These are phyloP conservation scores for Pilasporangium apinafurcum DNA, from an alignment of 352 stramenopile genomes.

Conservation along the genomic window DNA sequence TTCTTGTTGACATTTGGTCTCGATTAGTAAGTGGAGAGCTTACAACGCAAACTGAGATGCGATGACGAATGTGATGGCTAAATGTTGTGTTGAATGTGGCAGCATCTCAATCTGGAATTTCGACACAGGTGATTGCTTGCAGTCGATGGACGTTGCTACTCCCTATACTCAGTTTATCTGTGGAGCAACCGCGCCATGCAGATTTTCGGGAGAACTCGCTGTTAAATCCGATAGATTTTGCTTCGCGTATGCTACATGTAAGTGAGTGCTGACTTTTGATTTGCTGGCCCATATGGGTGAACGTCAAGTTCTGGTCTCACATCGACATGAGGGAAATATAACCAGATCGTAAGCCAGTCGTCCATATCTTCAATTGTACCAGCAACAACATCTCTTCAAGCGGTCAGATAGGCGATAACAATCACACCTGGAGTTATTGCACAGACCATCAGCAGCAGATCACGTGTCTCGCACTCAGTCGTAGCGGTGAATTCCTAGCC, in stretches of 20 bases:
- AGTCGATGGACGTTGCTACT: conserved; percentile 15
- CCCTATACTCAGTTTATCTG: conserved; percentile 18
- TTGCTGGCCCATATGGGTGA: background rate
- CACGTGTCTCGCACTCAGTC: conserved; percentile 30
- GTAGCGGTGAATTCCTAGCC: conserved; percentile 21
- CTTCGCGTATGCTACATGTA: conserved; percentile 42
- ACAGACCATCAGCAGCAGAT: conserved; percentile 50
- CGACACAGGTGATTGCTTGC: conserved; percentile 15
- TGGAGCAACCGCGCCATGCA: conserved; percentile 10
- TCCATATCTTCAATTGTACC: conserved; percentile 2
- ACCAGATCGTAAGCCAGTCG: background rate
- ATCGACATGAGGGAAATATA: too few species aligned
- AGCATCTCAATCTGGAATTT: conserved; percentile 50
- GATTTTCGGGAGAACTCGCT: background rate
- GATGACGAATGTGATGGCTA: background rate
- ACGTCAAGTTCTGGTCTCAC: background rate
- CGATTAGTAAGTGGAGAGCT: conserved; percentile 22
- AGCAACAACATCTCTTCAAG: conserved; percentile 2
- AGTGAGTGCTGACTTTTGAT: conserved; percentile 1
- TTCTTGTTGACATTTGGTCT: conserved; percentile 42
- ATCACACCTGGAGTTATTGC: background rate
- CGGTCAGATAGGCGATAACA: background rate
- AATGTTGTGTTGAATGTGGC: background rate
- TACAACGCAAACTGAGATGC: background rate
- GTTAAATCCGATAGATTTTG: conserved; percentile 2